phyloP scores from a whole-genome alignment of 768 basidiomycete genomes.

The Leccinellum albellum region DNA sequence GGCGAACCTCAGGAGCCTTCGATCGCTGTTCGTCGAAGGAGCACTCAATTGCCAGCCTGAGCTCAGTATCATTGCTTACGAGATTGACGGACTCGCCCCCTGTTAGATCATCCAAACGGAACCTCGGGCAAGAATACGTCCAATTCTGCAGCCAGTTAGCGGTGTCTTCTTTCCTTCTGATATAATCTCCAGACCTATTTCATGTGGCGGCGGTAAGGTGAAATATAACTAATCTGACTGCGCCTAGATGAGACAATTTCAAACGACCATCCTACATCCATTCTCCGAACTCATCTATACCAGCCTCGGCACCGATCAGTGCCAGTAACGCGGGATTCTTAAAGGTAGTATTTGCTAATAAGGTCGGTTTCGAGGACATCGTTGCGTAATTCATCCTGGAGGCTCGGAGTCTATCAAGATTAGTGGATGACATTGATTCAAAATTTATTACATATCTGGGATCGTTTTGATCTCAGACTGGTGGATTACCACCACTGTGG shows the following conservation, averaged over 20 bases:
- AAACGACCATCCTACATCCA: not conserved
- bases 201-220: too few species aligned
- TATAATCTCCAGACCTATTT: too few species aligned
- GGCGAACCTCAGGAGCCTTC: constrained; percentile 97
- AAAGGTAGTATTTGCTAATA: not conserved
- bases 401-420: not conserved
- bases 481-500: too few species aligned
- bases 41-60: constrained; percentile 87
- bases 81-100: constrained; percentile 97
- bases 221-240: too few species aligned
- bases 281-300: not conserved
- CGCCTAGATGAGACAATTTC: too few species aligned
- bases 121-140: constrained; percentile 37
- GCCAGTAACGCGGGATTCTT: not conserved
- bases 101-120: constrained; percentile 98
- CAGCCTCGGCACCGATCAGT: not conserved
- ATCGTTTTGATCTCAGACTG: not conserved
- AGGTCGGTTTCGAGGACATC: not conserved
- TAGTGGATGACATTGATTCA: not conserved
- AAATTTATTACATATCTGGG: not conserved
- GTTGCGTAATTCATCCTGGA: not conserved
- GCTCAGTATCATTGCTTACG: constrained; percentile 99
- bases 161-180: too few species aligned
- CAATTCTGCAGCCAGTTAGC: too few species aligned
- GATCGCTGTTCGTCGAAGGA: constrained; percentile 95